Evolutionary conservation across 2,329 filamentous ascomycete species (phyloP), one percentile per base, ranked within the genome.

Genomic region (Harringtonia aguacate): DNA sequence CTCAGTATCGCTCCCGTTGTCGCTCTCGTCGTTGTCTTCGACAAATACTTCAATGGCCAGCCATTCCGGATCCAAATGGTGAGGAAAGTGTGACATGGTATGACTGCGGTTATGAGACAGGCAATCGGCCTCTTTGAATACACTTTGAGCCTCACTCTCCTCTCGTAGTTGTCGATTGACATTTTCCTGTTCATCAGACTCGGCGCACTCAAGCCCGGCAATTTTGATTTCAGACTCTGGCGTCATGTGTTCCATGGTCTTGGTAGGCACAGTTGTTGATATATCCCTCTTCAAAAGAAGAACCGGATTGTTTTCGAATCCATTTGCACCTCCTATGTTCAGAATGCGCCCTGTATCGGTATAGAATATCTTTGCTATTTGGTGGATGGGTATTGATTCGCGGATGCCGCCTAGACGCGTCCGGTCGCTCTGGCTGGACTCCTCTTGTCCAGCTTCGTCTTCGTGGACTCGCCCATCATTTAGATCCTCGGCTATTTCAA

Each of bases 311-410:
- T 83, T 86, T 3, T 74, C 73, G 52, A 82, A 80, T 14, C 81
- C 81, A 9, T 63, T 58, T 4, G 64, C 62, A 20, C 62, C 64
- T 15, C 68, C 67, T 44, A 95, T 88, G 48, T 94, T 94, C 22
- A 95, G 69, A 10, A 95, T 86, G 53, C 86, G 86, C 17, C 88
- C 88, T 0, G 86, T 94, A 52, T 94, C 86, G 1, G 88, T 87
- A 56, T 95, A 95, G 62, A 95, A 94, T 28, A 95, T 86, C 57
- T 94, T 95, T 7, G 87, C 85, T 6, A 95, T 75, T 55, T 78
- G 68, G 29, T 67, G 60, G 4, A 75, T 62, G 0, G 72, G 72
- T n/a, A 78, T 65, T 1, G 61, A 63, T 48, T 79, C 75, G 31
- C 68, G 62, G 41, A 78, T 68, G 4, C 72, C 72, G 15, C 68